A percentile compares a stretch with the other conserved stretches of the same genome.
Evolutionary conservation across 345 rosid genomes (phyloP).

Genomic region (Hibiscus tridactylites): DNA sequence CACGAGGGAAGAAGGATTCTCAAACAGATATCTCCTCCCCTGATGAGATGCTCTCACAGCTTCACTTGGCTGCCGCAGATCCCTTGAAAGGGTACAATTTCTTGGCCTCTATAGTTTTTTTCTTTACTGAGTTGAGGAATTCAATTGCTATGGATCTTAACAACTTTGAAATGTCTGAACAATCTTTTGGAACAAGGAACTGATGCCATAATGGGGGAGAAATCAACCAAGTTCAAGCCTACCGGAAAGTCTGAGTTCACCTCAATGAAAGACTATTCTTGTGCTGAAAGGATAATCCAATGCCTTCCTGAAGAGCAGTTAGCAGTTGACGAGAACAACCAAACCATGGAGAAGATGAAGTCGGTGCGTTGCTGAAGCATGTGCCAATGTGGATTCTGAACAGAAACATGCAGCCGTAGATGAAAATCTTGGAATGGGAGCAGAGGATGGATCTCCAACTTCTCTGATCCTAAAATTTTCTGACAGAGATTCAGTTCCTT

Average conservation of each 20-base stretch:
- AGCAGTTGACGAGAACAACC: constrained; percentile 14
- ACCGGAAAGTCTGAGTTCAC: constrained; percentile 17
- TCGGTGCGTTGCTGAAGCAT: constrained; percentile 13
- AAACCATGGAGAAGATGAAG: constrained; percentile 23
- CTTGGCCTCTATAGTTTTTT: constrained; percentile 18
- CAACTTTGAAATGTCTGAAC: constrained; percentile 9
- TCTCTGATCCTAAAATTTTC: constrained; percentile 50
- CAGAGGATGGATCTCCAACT: constrained; percentile 20
- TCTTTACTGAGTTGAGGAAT: constrained; percentile 35
- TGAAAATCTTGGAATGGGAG: constrained; percentile 16
- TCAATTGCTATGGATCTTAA: constrained; percentile 23
- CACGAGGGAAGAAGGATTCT: constrained; percentile 9
- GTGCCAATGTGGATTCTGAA: constrained; percentile 15
- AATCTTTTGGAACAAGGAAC: constrained; percentile 16
- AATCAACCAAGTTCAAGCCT: constrained; percentile 9
- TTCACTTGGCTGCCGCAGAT: constrained; percentile 28
- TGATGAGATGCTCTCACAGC: constrained; percentile 28
- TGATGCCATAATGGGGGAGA: constrained; percentile 22
- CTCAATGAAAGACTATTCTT: constrained; percentile 23
- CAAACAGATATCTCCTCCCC: constrained; percentile 23
- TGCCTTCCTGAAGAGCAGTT: constrained; percentile 21
- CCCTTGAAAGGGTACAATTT: constrained; percentile 21
- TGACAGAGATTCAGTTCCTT: constrained; percentile 36
- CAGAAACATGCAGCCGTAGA: constrained; percentile 14
- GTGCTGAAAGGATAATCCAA: constrained; percentile 14